Percentiles rank a stretch among this genome's conserved stretches.
phyloP scores from a whole-genome alignment of 176 grass and related monocot species.

The Poa pratensis region DNA sequence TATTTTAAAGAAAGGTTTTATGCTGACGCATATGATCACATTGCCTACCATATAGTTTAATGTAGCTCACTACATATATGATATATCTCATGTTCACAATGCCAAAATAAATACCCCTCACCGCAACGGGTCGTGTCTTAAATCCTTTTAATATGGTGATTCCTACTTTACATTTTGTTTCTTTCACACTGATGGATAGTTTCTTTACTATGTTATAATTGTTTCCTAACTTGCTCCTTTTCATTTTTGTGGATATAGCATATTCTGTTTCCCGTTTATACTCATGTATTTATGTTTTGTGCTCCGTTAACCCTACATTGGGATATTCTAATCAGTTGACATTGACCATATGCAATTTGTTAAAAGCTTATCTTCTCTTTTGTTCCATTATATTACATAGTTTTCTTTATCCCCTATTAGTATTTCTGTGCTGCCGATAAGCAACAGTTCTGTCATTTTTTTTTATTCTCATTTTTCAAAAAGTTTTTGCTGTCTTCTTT shows the following conservation, averaged over 20 bases:
- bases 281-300: neutral
- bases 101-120: neutral
- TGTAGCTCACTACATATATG: neutral
- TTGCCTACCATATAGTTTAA: conserved; percentile 2
- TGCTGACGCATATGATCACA: neutral
- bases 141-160: neutral
- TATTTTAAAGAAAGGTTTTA: neutral
- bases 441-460: neutral
- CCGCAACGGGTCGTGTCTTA: neutral
- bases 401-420: neutral
- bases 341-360: neutral
- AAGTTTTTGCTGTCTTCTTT: neutral
- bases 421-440: neutral
- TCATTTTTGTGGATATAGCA: neutral
- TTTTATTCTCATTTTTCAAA: neutral
- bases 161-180: neutral
- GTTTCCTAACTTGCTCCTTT: neutral
- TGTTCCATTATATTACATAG: neutral
- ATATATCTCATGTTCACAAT: neutral
- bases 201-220: neutral
- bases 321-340: conserved; percentile 6
- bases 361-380: conserved; percentile 12
- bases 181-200: neutral
- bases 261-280: neutral
- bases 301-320: neutral